Base-by-base conservation (phyloP, 306 rosid genomes). In the Fragaria ananassa region DNA sequence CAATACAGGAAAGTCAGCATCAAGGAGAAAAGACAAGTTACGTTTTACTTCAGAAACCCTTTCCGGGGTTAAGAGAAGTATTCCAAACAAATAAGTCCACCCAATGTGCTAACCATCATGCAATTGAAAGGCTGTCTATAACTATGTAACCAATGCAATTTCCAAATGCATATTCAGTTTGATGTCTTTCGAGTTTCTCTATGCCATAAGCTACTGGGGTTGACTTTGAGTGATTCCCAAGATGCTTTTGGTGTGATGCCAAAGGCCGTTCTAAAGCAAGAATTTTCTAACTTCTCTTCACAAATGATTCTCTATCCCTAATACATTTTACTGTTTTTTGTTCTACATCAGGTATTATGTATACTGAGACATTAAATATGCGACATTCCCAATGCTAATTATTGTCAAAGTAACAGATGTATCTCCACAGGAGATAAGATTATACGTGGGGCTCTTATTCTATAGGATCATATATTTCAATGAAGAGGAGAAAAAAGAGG, bases 1-100 rank as follows among this genome's bases (percentile, higher is more conserved):
- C 70, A 81, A 57, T 79, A 68, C 51, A 12, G 49, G 10, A 45
- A 72, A 65, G 50, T 79, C 62, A 78, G 78, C 46, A 46, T 9
- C 23, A n/a, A 53, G 54, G 37, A 31, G 27, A 12, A 58, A 58
- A n/a, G 4, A 10, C 21, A 39, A 8, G 62, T 14, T 34, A 21
- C 6, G 3, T 1, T 39, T 71, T 51, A 71, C 6, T 13, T 54
- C 49, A 35, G 11, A 50, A 57, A 50, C 75, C 19, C 0, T 34
- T 23, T 31, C 18, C 18, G 0, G 17, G 39, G 8, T 71, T 71
- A 71, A 51, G 58, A 60, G 39, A 25, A 60, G 66, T 12, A 21
- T 1, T 27, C 37, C 3, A 27, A 27, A 27, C 19, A 60, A 60
- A 27, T 27, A 27, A 11, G 39, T 60, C 34, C 31, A 57, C 10